These are phyloP conservation scores for Globisporangium nodosum DNA, from an alignment of 352 stramenopile genomes.

Conservation along the genomic window DNA sequence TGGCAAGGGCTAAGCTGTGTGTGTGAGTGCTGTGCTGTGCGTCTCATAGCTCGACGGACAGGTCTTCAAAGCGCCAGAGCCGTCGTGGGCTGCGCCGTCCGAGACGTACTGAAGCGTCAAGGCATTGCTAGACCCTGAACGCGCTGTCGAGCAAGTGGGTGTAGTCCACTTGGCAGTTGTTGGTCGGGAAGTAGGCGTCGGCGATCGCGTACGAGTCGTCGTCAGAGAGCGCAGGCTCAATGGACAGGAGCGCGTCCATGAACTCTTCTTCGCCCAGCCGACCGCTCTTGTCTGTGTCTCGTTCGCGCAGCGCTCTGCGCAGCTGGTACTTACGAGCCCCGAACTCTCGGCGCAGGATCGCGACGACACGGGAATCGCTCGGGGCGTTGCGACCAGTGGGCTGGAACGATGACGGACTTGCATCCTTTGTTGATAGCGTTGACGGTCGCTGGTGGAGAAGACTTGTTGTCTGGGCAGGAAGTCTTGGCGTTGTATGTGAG, in stretches of 20 bases:
- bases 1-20: background rate
- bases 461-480: background rate
- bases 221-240: constrained; percentile 58
- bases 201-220: constrained; percentile 72
- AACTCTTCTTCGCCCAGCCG: constrained; percentile 65
- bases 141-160: constrained; percentile 53
- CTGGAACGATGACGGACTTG: background rate
- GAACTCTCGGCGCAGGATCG: constrained; percentile 52
- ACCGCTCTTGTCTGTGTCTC: constrained; percentile 49
- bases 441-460: background rate
- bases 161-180: constrained; percentile 70
- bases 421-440: background rate
- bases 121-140: constrained; percentile 29
- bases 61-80: constrained; percentile 51
- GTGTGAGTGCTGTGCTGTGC: background rate
- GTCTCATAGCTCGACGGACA: constrained; percentile 55
- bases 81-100: constrained; percentile 47
- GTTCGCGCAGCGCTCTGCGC: constrained; percentile 55
- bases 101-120: constrained; percentile 25
- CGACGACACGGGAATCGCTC: constrained; percentile 28
- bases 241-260: constrained; percentile 58
- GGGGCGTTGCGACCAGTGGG: background rate
- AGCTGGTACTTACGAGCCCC: constrained; percentile 59
- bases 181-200: constrained; percentile 67
- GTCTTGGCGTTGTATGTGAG: background rate